phyloP scores from a whole-genome alignment of 1,284 basidiomycete genomes.

The Chalciporus sp. region DNA sequence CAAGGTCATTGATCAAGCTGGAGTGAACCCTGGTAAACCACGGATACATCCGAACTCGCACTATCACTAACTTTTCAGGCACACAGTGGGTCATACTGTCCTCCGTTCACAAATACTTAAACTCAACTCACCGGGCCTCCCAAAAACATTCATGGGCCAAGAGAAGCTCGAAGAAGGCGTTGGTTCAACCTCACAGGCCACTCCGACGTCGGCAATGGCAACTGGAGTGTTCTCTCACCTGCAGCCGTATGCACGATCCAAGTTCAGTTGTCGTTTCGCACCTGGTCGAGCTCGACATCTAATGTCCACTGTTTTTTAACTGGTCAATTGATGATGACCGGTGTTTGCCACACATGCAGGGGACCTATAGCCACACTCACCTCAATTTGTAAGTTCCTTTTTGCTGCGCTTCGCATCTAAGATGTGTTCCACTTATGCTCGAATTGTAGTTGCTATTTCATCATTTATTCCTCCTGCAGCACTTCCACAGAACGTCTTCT shows the following conservation, averaged over 20 bases:
- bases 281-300: constrained; percentile 8
- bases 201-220: constrained; percentile 16
- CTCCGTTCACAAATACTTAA: too few species aligned
- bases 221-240: constrained; percentile 26
- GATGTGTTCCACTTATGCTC: not conserved
- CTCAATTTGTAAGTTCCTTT: constrained; percentile 31
- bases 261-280: constrained; percentile 27
- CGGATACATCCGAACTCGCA: too few species aligned
- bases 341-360: constrained; percentile 16
- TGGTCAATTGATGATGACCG: not conserved
- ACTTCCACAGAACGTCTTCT: constrained; percentile 25
- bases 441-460: constrained; percentile 38
- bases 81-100: too few species aligned
- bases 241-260: constrained; percentile 35
- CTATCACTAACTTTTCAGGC: too few species aligned
- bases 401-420: not conserved
- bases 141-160: not conserved
- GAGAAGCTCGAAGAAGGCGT: not conserved
- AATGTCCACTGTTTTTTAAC: constrained; percentile 8
- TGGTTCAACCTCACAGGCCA: not conserved
- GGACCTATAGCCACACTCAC: constrained; percentile 29
- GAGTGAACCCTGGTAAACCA: too few species aligned
- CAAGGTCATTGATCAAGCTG: too few species aligned
- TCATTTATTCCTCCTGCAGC: constrained; percentile 39
- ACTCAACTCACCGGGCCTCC: not conserved